Evolutionary conservation across 257 asterid genomes (phyloP), one percentile per base, ranked within the genome.

Genomic region (Solanum dulcamara): DNA sequence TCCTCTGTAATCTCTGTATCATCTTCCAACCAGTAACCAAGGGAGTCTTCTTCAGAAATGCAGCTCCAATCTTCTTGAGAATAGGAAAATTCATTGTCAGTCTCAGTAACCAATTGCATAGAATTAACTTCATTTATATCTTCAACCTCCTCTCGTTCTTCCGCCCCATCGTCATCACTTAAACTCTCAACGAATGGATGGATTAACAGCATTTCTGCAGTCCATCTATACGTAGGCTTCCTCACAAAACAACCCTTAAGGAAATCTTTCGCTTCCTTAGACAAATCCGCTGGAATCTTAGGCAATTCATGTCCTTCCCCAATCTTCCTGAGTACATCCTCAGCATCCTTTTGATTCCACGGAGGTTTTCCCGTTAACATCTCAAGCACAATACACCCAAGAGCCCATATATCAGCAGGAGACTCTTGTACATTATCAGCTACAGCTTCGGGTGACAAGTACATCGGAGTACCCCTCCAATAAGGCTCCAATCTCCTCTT

Each of bases 381-480:
- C 90, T 96, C 96, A 28, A 93, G 88, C 15, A 96, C 97, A 13
- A 92, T 91, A 67, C 97, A 96, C 4, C 98, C 99, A 10, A 96
- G 86, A 5, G 98, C 98, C 99, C 99, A 96, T 44, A 96, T 62
- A 90, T 96, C 99, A 38, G 91, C 88, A 2, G 98, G 93, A 35
- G 86, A 70, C 48, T 94, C 95, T 83, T 93, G 99, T 46, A 90
- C 89, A 84, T 85, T 87, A 51, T 94, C 97, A 46, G 62, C 72
- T 79, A 93, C 95, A 35, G 94, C 92, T 90, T 96, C 99, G 0
- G 99, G 99, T 0, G 99, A 89, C 40, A 94, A 55, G 68, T 92
- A 96, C 91, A 90, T 89, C 4, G 94, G 98, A 13, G 98, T 96
- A 3, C 99, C 99, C 85, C 99, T 89, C 92, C 93, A 94, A 48